These are phyloP conservation scores for Blastobotrys malaysiensis DNA, from an alignment of 1,139 yeast species.

Conservation along the genomic window DNA sequence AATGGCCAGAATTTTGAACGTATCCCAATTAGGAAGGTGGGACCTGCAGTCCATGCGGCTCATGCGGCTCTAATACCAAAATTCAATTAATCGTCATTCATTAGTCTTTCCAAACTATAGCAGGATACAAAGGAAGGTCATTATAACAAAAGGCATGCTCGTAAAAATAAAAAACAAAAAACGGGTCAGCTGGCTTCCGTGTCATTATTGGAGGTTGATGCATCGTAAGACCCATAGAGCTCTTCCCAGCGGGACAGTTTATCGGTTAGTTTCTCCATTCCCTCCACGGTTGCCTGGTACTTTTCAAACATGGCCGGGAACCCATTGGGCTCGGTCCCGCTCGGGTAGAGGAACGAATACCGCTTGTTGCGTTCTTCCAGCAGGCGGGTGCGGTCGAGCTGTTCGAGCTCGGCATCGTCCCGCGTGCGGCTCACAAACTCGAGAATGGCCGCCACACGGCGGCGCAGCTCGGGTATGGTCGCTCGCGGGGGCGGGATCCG, in stretches of 20 bases:
- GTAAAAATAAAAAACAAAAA: conserved; percentile 4
- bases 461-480: conserved; percentile 73
- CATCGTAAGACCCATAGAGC: conserved; percentile 47
- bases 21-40: too few relatives aligned
- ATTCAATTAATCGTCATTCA: not conserved
- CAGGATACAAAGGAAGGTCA: not conserved
- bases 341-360: conserved; percentile 11
- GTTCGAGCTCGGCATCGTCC: conserved; percentile 69
- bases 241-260: conserved; percentile 74
- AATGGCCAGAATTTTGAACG: too few relatives aligned
- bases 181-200: too few relatives aligned
- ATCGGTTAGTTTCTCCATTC: conserved; percentile 67
- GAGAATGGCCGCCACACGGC: conserved; percentile 81
- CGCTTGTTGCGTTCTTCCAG: conserved; percentile 29
- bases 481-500: conserved; percentile 72
- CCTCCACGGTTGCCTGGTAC: conserved; percentile 53
- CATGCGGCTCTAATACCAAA: too few relatives aligned
- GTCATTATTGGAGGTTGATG: not conserved
- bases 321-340: conserved; percentile 10
- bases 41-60: too few relatives aligned
- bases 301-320: conserved; percentile 40
- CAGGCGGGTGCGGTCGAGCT: conserved; percentile 48
- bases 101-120: not conserved
- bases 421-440: conserved; percentile 88
- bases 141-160: not conserved